Conservation (phyloP, 2,329 filamentous ascomycete genomes). For the Exserohilum turcica region DNA sequence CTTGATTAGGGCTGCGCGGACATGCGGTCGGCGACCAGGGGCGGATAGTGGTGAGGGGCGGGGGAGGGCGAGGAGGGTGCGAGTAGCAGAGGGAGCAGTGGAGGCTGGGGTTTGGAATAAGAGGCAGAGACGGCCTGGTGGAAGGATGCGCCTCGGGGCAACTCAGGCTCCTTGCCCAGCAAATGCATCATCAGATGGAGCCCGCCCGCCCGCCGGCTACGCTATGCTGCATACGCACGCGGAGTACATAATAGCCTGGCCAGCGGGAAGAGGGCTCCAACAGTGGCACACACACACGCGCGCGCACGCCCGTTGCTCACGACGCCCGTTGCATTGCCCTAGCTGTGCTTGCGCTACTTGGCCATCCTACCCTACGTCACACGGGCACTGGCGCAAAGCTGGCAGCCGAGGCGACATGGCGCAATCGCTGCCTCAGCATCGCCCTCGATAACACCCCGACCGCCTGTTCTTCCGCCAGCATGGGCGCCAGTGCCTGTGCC, state of each 20-base stretch:
- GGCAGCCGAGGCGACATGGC: not conserved
- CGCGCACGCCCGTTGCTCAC: not conserved
- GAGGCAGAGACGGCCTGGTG: constrained; percentile 1
- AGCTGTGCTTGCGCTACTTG: too few species aligned
- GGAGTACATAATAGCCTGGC: too few species aligned
- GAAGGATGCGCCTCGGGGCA: constrained; percentile 5
- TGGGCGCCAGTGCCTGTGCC: not conserved
- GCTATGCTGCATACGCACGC: too few species aligned
- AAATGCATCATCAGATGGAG: constrained; percentile 9
- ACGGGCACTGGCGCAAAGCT: not conserved
- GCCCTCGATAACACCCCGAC: not conserved
- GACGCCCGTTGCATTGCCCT: not conserved
- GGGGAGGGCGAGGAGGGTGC: not conserved
- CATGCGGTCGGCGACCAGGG: constrained; percentile 17
- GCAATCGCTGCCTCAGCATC: not conserved
- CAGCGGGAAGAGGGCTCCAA: constrained; percentile 4
- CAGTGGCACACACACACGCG: not conserved
- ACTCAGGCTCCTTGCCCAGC: constrained; percentile 6
- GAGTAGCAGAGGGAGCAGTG: not conserved
- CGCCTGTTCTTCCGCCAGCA: constrained; percentile 6
- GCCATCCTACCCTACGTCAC: constrained; percentile 7
- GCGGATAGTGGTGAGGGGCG: not conserved
- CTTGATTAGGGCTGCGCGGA: constrained; percentile 21
- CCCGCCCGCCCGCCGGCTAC: constrained; percentile 3
- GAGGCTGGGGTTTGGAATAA: not conserved